These are phyloP conservation scores for Fomitopsis palustris DNA, from an alignment of 1,284 basidiomycete genomes.

Conservation along the genomic window DNA sequence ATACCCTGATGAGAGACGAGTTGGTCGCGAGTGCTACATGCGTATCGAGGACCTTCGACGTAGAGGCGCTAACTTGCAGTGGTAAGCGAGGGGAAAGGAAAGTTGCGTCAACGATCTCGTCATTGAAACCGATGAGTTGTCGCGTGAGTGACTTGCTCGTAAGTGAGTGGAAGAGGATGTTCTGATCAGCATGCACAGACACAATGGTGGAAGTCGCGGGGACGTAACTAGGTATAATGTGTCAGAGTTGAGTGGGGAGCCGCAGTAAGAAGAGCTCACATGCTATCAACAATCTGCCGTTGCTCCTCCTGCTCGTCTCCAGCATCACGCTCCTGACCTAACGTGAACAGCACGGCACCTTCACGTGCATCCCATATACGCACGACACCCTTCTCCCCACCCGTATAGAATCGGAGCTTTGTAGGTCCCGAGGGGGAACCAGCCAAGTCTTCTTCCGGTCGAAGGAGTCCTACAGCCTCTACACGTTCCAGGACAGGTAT, in stretches of 20 bases:
- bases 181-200: constrained; percentile 96
- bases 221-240: constrained; percentile 55
- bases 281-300: constrained; percentile 65
- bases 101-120: constrained; percentile 90
- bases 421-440: constrained; percentile 37
- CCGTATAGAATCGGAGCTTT: constrained; percentile 75
- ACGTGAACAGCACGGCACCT: constrained; percentile 59
- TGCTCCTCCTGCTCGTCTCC: constrained; percentile 73
- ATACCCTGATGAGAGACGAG: constrained; percentile 88
- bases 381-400: constrained; percentile 82
- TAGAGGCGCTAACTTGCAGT: constrained; percentile 16
- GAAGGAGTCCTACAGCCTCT: constrained; percentile 78
- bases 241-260: constrained; percentile 7
- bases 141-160: constrained; percentile 58
- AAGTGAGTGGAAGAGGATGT: constrained; percentile 87
- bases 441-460: constrained; percentile 44
- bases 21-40: constrained; percentile 95
- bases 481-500: constrained; percentile 85
- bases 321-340: constrained; percentile 48
- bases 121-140: constrained; percentile 97
- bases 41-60: constrained; percentile 42
- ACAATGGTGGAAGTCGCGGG: constrained; percentile 64
- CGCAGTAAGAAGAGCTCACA: constrained; percentile 47
- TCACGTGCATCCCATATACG: constrained; percentile 80
- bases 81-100: constrained; percentile 58